Evolutionary conservation across 2,329 filamentous ascomycete species (phyloP).

Genomic region (Fusarium annulatum): DNA sequence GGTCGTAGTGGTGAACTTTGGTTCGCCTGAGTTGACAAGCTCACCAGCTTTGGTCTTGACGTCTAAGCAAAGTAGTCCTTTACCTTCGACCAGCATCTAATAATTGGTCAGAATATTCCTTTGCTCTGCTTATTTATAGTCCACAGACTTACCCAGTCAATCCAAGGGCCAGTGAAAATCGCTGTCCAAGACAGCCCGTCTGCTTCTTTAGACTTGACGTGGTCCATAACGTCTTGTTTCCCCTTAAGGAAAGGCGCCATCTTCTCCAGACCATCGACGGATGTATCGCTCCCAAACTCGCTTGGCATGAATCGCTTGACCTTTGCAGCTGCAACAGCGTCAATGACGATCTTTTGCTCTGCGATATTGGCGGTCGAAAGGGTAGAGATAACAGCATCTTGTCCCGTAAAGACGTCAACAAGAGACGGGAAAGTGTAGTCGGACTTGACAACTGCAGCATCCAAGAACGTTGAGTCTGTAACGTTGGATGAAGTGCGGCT

Average conservation of each 20-base stretch:
- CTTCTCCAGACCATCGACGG: not conserved
- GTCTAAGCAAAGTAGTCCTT: not conserved
- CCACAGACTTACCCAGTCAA: not conserved
- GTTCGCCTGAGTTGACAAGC: not conserved
- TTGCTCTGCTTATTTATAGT: accelerated
- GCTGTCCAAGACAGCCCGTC: not conserved
- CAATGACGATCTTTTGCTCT: constrained; percentile 3
- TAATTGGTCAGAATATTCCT: accelerated
- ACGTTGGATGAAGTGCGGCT: not conserved
- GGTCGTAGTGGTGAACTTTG: constrained; percentile 10
- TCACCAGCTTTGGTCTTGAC: not conserved
- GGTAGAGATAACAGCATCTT: constrained; percentile 6
- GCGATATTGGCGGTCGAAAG: constrained; percentile 10
- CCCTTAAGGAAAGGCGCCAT: constrained; percentile 17
- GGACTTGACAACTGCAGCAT: not conserved
- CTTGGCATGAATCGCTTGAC: constrained; percentile 15
- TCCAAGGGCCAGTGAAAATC: constrained; percentile 4
- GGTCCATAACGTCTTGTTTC: not conserved
- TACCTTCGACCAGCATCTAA: constrained; percentile 3
- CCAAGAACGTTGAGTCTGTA: accelerated
- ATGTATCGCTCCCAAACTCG: constrained; percentile 14
- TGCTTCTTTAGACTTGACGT: not conserved
- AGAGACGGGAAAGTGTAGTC: not conserved
- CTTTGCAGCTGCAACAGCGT: constrained; percentile 5
- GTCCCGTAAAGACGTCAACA: accelerated